Base-by-base conservation (phyloP, 495 filamentous ascomycete genomes). In the Chaetomium fimeti region DNA sequence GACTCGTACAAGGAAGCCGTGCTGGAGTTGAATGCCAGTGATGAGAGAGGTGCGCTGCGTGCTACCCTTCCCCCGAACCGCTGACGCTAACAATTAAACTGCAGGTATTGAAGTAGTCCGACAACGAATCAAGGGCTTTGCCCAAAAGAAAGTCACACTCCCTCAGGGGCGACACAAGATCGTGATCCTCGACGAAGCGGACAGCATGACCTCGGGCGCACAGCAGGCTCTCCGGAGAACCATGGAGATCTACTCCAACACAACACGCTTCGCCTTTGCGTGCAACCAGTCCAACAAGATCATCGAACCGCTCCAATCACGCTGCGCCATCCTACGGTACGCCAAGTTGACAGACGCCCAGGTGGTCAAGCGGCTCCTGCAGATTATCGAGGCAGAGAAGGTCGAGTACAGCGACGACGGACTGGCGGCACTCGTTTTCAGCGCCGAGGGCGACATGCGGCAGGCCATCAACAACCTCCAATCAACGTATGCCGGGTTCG, bases 201-300 rank as follows among this genome's bases (percentile, higher is more conserved):
- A 99, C 76, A 90, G 87, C 76, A 99, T 99, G 94, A 99, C 94
- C 0, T 87, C 89, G 38, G 94, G 94, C 49, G 94, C 94, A 5
- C 94, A 99, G 74, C 94, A 99, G 77, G 94, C 94, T 2, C 83
- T 99, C 27, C 88, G 94, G 24, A 84, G 94, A 40, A 99, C 94
- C 2, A 99, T 99, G 94, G 94, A 99, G 79, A 99, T 99, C 67
- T 98, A 99, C 80, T 92, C 90, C 16, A 86, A 91, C 38, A 99
- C 94, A 1, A 99, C 94, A 29, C 87, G 94, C 64, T 99, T 99
- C 76, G 95, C 94, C 0, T 98, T 99, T 70, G 94, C 94, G 11
- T 98, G 95, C 81, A 99, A 99, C 75, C 91, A 96, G 76, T 92
- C 89, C 62, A 99, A 98, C 79, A 99, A 98, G 79, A 98, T 99